These are phyloP conservation scores for Macaranga tanarius DNA, from an alignment of 441 rosid genomes.

Conservation along the genomic window DNA sequence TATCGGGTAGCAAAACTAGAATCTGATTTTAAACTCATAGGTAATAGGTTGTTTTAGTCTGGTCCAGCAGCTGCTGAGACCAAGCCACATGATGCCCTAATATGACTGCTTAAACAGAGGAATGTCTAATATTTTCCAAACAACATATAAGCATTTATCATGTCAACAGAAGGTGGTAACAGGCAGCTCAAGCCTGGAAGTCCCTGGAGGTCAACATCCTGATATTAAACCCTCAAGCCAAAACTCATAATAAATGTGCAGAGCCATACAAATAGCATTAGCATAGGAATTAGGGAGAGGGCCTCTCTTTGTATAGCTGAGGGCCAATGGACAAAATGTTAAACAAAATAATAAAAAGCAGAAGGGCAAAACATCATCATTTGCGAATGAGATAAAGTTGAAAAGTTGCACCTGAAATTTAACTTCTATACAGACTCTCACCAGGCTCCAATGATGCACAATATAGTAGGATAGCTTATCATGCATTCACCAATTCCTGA, in stretches of 20 bases:
- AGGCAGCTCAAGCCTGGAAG: slow-evolving; percentile 2
- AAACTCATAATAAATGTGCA: background rate
- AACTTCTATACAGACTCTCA: background rate
- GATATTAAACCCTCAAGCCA: background rate
- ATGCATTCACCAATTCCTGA: slow-evolving; percentile 15
- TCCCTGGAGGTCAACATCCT: background rate
- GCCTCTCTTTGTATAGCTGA: background rate
- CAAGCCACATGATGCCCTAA: too few species aligned
- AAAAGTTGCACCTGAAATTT: slow-evolving; percentile 16
- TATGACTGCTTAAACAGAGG: background rate
- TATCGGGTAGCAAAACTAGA: background rate
- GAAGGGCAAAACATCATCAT: background rate
- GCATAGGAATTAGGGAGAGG: background rate
- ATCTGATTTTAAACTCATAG: background rate
- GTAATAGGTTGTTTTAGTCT: too few species aligned
- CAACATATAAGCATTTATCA: slow-evolving; percentile 4
- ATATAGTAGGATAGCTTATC: slow-evolving; percentile 6
- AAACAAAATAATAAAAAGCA: background rate
- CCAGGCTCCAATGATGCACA: slow-evolving; percentile 3
- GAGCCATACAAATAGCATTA: background rate
- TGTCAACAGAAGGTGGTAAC: background rate
- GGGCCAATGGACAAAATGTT: background rate
- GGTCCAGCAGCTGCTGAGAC: too few species aligned
- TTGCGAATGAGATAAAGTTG: background rate
- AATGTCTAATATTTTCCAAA: background rate